Evolutionary conservation across 139 green algal genomes (phyloP).

Genomic region (Auxenochlorella pyrenoidosa): DNA sequence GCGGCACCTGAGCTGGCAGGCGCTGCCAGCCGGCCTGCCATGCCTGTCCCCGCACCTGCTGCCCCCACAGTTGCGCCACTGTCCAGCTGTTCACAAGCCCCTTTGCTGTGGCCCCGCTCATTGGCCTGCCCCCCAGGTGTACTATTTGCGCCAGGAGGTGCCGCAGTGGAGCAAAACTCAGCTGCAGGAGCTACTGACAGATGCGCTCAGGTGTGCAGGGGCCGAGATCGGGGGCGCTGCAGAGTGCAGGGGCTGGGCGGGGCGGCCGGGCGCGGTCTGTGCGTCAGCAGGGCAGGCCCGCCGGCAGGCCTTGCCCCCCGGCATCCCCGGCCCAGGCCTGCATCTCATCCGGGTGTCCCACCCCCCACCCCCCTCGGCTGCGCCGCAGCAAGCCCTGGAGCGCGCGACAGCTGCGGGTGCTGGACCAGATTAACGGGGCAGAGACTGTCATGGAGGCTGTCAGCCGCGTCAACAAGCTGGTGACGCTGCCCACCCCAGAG

Average conservation of each 20-base stretch:
- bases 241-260: neutral
- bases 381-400: conserved; percentile 57
- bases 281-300: neutral
- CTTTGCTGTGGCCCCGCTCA: no score
- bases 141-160: conserved; percentile 70
- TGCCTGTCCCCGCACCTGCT: neutral
- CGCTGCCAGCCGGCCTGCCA: conserved; percentile 23
- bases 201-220: conserved; percentile 24
- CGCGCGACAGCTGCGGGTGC: conserved; percentile 58
- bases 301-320: neutral
- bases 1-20: conserved; percentile 50
- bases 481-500: neutral
- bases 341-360: no score
- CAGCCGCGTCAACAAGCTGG: conserved; percentile 10
- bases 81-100: neutral
- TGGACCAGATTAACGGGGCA: conserved; percentile 53
- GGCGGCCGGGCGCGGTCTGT: neutral
- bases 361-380: conserved; percentile 21
- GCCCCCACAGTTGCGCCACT: no score
- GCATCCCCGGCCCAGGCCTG: neutral
- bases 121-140: neutral
- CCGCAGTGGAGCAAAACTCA: conserved; percentile 32
- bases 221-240: neutral
- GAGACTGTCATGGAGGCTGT: conserved; percentile 56
- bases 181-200: conserved; percentile 59